A percentile compares a stretch with the other conserved stretches of the same genome.
phyloP scores from a whole-genome alignment of 2,329 filamentous ascomycete species.

The Sclerotinia nivalis region DNA sequence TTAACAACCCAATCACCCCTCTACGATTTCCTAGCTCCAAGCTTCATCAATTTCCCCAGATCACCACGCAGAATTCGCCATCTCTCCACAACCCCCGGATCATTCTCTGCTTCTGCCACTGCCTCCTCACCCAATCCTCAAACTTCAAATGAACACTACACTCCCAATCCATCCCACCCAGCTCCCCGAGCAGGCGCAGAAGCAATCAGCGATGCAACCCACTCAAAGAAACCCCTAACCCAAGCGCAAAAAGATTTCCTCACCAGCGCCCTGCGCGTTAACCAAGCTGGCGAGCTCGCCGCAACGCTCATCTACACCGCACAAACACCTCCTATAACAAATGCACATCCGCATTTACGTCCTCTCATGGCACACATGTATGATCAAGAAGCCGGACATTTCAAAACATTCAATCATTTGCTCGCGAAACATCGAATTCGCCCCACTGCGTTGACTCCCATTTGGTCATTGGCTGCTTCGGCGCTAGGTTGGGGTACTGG shows the following conservation, averaged over 20 bases:
- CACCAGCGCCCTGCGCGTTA: conserved; percentile 83
- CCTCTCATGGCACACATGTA: conserved; percentile 98
- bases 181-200: conserved; percentile 5
- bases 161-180: conserved; percentile 4
- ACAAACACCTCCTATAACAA: conserved; percentile 79
- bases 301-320: conserved; percentile 91
- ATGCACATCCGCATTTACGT: conserved; percentile 81
- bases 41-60: conserved; percentile 35
- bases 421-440: conserved; percentile 85
- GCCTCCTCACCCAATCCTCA: not conserved
- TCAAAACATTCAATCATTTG: conserved; percentile 80
- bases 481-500: conserved; percentile 88
- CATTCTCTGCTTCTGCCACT: not conserved
- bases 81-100: conserved; percentile 31
- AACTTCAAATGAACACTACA: conserved; percentile 10
- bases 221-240: conserved; percentile 54
- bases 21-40: conserved; percentile 46
- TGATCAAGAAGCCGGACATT: conserved; percentile 88
- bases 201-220: not conserved
- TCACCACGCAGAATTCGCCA: conserved; percentile 28
- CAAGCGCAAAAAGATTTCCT: conserved; percentile 72
- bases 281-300: conserved; percentile 96
- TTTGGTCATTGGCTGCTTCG: conserved; percentile 81
- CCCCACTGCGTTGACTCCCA: conserved; percentile 86
- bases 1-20: conserved; percentile 32